phyloP scores from a whole-genome alignment of 2,329 filamentous ascomycete genomes.

The Aspergillus fructus region DNA sequence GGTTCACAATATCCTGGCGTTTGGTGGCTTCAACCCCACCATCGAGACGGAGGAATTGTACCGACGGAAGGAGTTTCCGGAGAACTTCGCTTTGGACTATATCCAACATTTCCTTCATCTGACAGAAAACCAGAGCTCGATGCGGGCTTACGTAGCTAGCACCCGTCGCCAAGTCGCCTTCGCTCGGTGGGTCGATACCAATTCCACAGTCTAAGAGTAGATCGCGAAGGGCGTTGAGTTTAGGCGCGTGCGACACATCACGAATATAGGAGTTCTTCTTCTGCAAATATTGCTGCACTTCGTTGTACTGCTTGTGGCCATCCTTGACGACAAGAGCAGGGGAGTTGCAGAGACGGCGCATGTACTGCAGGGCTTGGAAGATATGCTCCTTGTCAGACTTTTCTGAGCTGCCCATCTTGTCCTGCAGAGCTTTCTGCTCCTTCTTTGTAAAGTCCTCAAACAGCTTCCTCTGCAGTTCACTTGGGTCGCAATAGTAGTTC shows the following conservation, averaged over 20 bases:
- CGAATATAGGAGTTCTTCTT: constrained; percentile 79
- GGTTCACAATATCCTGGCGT: constrained; percentile 96
- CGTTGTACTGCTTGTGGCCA: constrained; percentile 83
- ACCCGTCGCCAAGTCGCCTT: constrained; percentile 57
- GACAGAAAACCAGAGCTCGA: constrained; percentile 93
- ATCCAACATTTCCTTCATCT: constrained; percentile 99
- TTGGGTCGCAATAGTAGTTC: constrained; percentile 98
- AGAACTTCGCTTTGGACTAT: constrained; percentile 96
- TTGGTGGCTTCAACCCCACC: constrained; percentile 89
- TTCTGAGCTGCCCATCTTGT: constrained; percentile 79
- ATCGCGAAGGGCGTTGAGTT: constrained; percentile 85
- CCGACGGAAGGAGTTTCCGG: constrained; percentile 83
- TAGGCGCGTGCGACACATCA: constrained; percentile 85
- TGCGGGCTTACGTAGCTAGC: constrained; percentile 90
- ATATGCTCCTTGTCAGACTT: constrained; percentile 97
- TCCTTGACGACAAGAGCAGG: constrained; percentile 95
- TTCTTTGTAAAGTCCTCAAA: constrained; percentile 97
- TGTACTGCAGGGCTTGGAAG: constrained; percentile 98
- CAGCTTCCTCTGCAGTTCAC: constrained; percentile 87
- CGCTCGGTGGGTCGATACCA: constrained; percentile 64
- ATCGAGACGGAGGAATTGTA: constrained; percentile 92
- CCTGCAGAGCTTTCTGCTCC: constrained; percentile 81
- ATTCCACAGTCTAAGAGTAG: constrained; percentile 98
- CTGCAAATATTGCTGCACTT: constrained; percentile 76
- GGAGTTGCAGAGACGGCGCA: constrained; percentile 98